Evolutionary conservation across 495 filamentous ascomycete species (phyloP).

Genomic region (Immersiella caudata): DNA sequence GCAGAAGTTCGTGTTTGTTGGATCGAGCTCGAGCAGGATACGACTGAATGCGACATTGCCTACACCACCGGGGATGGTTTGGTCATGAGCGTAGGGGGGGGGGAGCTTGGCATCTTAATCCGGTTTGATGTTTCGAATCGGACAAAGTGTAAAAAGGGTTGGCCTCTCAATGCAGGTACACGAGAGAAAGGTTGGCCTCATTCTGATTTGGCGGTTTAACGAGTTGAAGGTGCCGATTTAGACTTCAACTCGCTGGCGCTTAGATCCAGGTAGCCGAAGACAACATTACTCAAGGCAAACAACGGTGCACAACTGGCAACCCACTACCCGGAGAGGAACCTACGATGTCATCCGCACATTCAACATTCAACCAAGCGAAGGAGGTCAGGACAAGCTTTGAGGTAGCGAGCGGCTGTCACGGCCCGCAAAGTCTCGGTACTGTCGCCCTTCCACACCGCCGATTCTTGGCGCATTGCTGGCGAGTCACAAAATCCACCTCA

Average conservation of each 20-base stretch:
- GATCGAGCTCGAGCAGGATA: slow-evolving; percentile 37
- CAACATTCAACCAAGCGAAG: neutral
- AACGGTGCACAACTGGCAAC: too few relatives aligned
- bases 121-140: neutral
- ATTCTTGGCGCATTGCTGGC: neutral
- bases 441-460: neutral
- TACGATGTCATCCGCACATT: neutral
- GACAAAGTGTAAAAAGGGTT: neutral
- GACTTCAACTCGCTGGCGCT: too few relatives aligned
- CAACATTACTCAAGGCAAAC: neutral
- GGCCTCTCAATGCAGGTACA: too few relatives aligned
- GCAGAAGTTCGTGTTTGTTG: slow-evolving; percentile 44
- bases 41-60: slow-evolving; percentile 27
- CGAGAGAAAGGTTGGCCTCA: too few relatives aligned
- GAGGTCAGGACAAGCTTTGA: neutral
- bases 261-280: neutral
- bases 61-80: slow-evolving; percentile 12
- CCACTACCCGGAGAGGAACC: neutral
- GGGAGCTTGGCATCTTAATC: neutral
- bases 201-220: too few relatives aligned
- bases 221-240: too few relatives aligned
- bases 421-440: neutral
- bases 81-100: neutral
- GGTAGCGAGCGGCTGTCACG: neutral
- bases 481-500: too few relatives aligned